These are phyloP conservation scores for Eucalyptus polyanthemos DNA, from an alignment of 345 rosid genomes.

Conservation along the genomic window DNA sequence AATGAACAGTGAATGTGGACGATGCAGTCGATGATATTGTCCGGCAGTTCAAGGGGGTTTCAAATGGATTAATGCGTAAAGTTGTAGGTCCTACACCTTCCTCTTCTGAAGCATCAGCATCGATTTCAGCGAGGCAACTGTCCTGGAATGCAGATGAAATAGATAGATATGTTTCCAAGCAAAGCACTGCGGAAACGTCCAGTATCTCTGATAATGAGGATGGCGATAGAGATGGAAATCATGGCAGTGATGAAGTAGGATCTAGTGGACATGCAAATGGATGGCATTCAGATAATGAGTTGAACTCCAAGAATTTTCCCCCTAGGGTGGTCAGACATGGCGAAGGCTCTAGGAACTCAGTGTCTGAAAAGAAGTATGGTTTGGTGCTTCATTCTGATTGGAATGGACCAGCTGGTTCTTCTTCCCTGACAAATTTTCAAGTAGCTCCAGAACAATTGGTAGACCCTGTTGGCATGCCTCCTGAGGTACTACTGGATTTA, in stretches of 20 bases:
- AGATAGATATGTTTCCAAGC: constrained; percentile 22
- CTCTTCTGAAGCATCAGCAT: constrained; percentile 20
- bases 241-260: constrained; percentile 28
- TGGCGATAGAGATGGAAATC: constrained; percentile 29
- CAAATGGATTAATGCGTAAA: constrained; percentile 80
- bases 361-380: constrained; percentile 16
- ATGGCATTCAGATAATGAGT: constrained; percentile 83
- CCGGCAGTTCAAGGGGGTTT: constrained; percentile 86
- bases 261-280: constrained; percentile 31
- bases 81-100: constrained; percentile 51
- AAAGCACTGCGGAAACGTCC: constrained; percentile 36
- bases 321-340: constrained; percentile 17
- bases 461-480: constrained; percentile 82
- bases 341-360: constrained; percentile 22
- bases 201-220: constrained; percentile 69
- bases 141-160: constrained; percentile 59
- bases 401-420: constrained; percentile 10
- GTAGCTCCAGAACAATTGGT: constrained; percentile 21
- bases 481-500: constrained; percentile 47
- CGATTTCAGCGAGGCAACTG: constrained; percentile 21
- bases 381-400: constrained; percentile 18
- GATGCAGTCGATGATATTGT: constrained; percentile 96
- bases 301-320: constrained; percentile 36
- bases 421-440: constrained; percentile 8
- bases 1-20: constrained; percentile 75